Evolutionary conservation across 139 green algal genomes (phyloP), one percentile per base, ranked within the genome.

Genomic region (Edaphochlamys debaryana): DNA sequence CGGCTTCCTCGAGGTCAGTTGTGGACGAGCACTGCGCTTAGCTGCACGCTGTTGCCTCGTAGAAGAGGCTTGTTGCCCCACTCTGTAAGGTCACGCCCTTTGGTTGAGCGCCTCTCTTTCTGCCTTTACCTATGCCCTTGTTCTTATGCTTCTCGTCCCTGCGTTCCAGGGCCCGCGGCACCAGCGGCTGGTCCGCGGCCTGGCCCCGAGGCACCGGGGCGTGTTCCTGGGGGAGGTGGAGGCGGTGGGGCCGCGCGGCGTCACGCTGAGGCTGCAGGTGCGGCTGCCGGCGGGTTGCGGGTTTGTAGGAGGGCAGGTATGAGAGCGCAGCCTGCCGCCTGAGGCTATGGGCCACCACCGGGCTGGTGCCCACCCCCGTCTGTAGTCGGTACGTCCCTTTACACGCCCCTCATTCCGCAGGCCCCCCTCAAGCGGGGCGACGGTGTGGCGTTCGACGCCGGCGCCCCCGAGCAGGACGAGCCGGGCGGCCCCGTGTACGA

Each of bases 1-100:
- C 34, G 95, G 95, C 29, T 98, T 98, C 72, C 80, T 98, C 50
- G 89, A 94, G 69, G n/a, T n/a, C n/a, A n/a, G n/a, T n/a, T n/a
- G n/a, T n/a, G n/a, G n/a, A n/a, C n/a, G n/a, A n/a, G n/a, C n/a
- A n/a, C n/a, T n/a, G n/a, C n/a, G n/a, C n/a, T n/a, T n/a, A n/a
- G n/a, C n/a, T n/a, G n/a, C n/a, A n/a, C n/a, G n/a, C n/a, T n/a
- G n/a, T n/a, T n/a, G n/a, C n/a, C n/a, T n/a, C n/a, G n/a, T n/a
- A n/a, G n/a, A n/a, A n/a, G n/a, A n/a, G n/a, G n/a, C n/a, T n/a
- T n/a, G n/a, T n/a, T n/a, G n/a, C n/a, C n/a, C n/a, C n/a, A n/a
- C n/a, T n/a, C n/a, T n/a, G n/a, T n/a, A n/a, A n/a, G n/a, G n/a
- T n/a, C n/a, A n/a, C n/a, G n/a, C n/a, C n/a, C n/a, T n/a, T n/a